Evolutionary conservation across 2,329 filamentous ascomycete species (phyloP).

Genomic region (Fusarium sp.): DNA sequence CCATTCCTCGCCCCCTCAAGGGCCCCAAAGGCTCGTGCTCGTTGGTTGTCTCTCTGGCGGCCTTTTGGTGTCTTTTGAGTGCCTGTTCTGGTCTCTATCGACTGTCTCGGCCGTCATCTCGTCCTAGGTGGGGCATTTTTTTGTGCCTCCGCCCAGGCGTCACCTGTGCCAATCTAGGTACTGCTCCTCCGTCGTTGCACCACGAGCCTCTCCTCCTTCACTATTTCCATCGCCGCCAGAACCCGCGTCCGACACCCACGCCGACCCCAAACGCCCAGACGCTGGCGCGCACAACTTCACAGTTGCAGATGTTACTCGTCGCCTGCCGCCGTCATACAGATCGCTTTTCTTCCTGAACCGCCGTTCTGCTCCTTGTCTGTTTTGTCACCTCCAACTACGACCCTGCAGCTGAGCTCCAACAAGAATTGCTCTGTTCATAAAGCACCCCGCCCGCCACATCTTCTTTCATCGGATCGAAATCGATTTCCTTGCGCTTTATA

Average conservation of each 20-base stretch:
- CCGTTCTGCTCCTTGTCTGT: conserved; percentile 34
- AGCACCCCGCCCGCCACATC: conserved; percentile 45
- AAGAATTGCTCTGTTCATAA: conserved; percentile 44
- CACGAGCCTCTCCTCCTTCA: conserved; percentile 48
- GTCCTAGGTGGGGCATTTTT: conserved; percentile 49
- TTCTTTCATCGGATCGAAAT: conserved; percentile 35
- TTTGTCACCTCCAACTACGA: conserved; percentile 33
- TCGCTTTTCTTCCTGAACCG: conserved; percentile 44
- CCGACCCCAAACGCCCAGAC: conserved; percentile 45
- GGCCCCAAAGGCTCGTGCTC: conserved; percentile 45
- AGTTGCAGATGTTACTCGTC: conserved; percentile 47
- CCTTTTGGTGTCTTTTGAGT: conserved; percentile 34
- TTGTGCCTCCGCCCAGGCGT: conserved; percentile 48
- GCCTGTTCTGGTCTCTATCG: conserved; percentile 38
- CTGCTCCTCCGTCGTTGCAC: conserved; percentile 48
- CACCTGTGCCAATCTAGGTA: conserved; percentile 49
- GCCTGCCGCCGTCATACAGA: conserved; percentile 45
- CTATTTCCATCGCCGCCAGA: conserved; percentile 44
- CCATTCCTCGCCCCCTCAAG: conserved; percentile 41
- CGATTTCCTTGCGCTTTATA: conserved; percentile 28
- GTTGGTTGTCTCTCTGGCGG: conserved; percentile 42
- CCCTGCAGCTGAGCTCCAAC: conserved; percentile 44
- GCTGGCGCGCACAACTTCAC: conserved; percentile 45
- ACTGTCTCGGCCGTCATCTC: conserved; percentile 50
- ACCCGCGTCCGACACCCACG: conserved; percentile 34